Evolutionary conservation across 352 stramenopile species (phyloP).

Genomic region (Phytopythium litorale): DNA sequence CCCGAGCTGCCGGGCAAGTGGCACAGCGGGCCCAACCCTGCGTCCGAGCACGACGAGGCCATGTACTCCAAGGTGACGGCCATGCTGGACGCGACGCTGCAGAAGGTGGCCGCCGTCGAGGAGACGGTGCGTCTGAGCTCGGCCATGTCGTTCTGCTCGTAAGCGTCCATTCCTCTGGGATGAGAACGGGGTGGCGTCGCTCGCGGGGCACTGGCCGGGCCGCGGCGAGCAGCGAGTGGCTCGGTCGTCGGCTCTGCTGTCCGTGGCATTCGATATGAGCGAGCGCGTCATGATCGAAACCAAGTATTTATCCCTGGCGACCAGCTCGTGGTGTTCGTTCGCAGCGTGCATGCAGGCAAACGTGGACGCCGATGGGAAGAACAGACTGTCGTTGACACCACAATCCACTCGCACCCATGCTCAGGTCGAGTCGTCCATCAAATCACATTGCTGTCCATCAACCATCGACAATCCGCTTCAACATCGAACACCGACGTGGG

Average conservation of each 20-base stretch:
- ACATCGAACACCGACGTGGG: too few species aligned
- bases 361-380: too few species aligned
- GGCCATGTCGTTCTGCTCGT: constrained; percentile 67
- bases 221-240: neutral
- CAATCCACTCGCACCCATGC: too few species aligned
- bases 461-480: too few species aligned
- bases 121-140: constrained; percentile 73
- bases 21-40: constrained; percentile 27
- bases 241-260: neutral
- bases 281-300: neutral
- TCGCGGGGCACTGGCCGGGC: neutral
- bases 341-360: too few species aligned
- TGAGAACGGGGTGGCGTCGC: neutral
- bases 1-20: constrained; percentile 14
- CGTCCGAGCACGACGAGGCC: constrained; percentile 28
- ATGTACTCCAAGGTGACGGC: constrained; percentile 66
- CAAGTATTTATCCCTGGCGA: constrained; percentile 1
- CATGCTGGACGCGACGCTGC: constrained; percentile 69
- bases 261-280: neutral
- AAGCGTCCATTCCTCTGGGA: neutral
- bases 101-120: constrained; percentile 71
- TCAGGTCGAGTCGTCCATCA: too few species aligned
- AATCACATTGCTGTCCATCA: too few species aligned
- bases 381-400: too few species aligned
- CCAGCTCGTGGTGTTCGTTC: neutral